Base-by-base conservation (phyloP, 768 basidiomycete genomes). In the Leccinum pellstonianum region DNA sequence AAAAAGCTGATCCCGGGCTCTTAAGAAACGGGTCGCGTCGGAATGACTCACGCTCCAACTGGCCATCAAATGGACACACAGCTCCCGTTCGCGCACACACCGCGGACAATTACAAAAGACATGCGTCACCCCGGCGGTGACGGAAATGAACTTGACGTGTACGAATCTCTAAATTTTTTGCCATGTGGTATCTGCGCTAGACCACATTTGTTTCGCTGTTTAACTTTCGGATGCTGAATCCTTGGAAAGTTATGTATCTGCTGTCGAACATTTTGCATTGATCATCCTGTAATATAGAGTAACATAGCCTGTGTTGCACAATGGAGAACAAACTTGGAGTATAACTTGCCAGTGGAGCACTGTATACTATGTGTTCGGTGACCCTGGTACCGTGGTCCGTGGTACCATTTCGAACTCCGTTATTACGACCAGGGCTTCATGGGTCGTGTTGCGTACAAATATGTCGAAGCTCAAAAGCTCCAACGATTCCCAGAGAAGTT, bases 101-200 rank as follows among this genome's bases (percentile, higher is more conserved):
- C 5, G 52, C 46, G 64, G 78, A 75, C 64, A 75, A 78, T 51
- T 79, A 72, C 62, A 74, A 65, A 70, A 72, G 77, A 60, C 72
- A 74, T 58, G 77, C 77, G 49, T 77, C 80, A 68, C 72, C 77
- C 76, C 68, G 79, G 77, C 74, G 79, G 76, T 78, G 77, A 80
- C 38, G 51, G 55, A 41, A 14, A 58, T 58, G 52, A 63, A 50
- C 56, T 63, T 55, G 59, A 59, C 29, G 52, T 56, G 52, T 23
- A 48, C 37, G 27, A n/a, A 41, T 19, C n/a, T 50, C 38, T 29
- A 58, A 43, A 59, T 21, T 11, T 53, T 62, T 50, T 31, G 19
- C n/a, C 51, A 58, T 61, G 47, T 35, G 47, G 41, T 25, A 35
- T 58, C 55, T 52, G 49, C 43, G 67, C 56, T 62, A 53, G 62